Conservation (phyloP, 106 monocot genomes). For the Vanilla planifolia region DNA sequence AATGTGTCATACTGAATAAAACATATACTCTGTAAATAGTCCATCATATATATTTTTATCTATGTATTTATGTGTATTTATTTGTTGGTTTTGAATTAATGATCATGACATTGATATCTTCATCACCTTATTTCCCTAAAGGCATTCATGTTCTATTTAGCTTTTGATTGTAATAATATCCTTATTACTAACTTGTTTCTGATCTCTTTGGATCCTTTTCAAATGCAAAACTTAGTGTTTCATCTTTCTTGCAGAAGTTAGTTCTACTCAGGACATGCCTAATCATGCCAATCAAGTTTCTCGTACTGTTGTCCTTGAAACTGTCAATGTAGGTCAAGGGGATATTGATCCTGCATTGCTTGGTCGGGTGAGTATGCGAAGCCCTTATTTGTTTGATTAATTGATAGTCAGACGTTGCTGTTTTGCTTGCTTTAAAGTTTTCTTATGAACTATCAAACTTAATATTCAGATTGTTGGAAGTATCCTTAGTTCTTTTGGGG, state of each 20-base stretch:
- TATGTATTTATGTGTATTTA: no score
- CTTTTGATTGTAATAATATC: no score
- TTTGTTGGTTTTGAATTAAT: no score
- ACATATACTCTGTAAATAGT: no score
- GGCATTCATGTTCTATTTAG: no score
- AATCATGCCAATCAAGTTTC: constrained; percentile 18
- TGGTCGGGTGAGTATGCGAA: constrained; percentile 34
- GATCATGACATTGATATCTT: no score
- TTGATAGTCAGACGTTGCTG: neutral
- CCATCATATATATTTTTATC: no score
- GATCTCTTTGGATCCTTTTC: no score
- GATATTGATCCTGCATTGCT: constrained; percentile 37
- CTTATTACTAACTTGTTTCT: no score
- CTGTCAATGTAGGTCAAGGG: constrained; percentile 64
- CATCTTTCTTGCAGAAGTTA: constrained; percentile 13
- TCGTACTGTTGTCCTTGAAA: constrained; percentile 61
- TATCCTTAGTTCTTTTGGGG: constrained; percentile 49
- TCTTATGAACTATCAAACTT: constrained; percentile 1
- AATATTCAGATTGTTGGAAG: constrained; percentile 54
- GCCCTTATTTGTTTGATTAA: neutral
- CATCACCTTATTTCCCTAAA: no score
- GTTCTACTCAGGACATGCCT: constrained; percentile 21
- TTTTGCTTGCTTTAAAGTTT: neutral
- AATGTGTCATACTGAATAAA: no score
- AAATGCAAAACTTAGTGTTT: neutral